Conservation (phyloP, 495 filamentous ascomycete genomes). For the Glonium stellatum region DNA sequence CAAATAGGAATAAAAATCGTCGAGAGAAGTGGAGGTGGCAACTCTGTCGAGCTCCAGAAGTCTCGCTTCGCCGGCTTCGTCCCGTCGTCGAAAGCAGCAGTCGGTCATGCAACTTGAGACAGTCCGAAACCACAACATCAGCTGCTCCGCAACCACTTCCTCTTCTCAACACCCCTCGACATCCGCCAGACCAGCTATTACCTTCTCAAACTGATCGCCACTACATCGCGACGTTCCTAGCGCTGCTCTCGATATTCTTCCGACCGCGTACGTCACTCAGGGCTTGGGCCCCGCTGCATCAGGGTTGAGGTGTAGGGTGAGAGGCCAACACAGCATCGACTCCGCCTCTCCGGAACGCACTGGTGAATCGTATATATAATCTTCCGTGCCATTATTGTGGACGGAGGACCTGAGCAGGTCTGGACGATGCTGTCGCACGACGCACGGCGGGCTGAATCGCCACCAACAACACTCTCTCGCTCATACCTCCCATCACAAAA, state of each 20-base stretch:
- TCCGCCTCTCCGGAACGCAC: not conserved
- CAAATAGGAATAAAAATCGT: not conserved
- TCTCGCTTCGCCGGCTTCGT: not conserved
- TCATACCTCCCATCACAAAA: constrained; percentile 15
- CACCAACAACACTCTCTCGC: constrained; percentile 18
- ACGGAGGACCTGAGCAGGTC: not conserved
- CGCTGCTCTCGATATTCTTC: not conserved
- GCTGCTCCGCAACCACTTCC: not conserved
- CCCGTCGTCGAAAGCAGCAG: not conserved
- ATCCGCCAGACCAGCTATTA: constrained; percentile 7
- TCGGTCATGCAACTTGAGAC: not conserved
- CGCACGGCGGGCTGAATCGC: constrained; percentile 7
- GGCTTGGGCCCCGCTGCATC: constrained; percentile 3
- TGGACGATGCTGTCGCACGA: constrained; percentile 22
- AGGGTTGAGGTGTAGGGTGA: not conserved
- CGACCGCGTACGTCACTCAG: not conserved
- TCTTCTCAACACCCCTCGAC: constrained; percentile 3
- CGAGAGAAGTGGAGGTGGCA: not conserved
- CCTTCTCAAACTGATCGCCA: not conserved
- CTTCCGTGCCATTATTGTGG: not conserved
- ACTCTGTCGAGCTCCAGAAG: not conserved
- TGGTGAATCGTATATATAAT: not conserved
- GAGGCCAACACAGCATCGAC: not conserved
- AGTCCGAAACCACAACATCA: not conserved
- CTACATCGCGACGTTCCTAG: not conserved